Conservation (phyloP, 192 early-diverging fungal genomes). For the Coemansia aciculifera region DNA sequence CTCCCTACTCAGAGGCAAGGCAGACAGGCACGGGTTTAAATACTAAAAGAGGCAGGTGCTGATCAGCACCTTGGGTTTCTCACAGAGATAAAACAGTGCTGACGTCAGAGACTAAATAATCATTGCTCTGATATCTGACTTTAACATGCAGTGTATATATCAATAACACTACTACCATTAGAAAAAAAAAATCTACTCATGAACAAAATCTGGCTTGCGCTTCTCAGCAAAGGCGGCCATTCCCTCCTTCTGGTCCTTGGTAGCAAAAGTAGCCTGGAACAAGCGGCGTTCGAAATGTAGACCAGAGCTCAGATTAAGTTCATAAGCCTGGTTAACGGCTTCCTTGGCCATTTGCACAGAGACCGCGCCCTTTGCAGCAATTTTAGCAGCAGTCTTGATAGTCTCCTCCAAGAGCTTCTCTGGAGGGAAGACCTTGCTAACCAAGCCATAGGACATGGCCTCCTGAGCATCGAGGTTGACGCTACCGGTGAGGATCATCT, state of each 20-base stretch:
- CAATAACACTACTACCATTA: too few relatives aligned
- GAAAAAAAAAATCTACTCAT: constrained; percentile 64
- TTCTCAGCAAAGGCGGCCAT: constrained; percentile 95
- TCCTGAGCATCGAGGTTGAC: constrained; percentile 82
- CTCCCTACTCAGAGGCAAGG: too few relatives aligned
- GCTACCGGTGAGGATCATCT: constrained; percentile 86
- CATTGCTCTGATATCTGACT: too few relatives aligned
- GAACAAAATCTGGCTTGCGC: constrained; percentile 79
- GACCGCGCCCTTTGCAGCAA: constrained; percentile 83
- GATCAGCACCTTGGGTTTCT: too few relatives aligned
- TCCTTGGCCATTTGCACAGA: constrained; percentile 95
- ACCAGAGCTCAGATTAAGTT: constrained; percentile 81
- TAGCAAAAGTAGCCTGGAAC: constrained; percentile 91
- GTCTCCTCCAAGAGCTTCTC: constrained; percentile 85
- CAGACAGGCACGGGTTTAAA: too few relatives aligned
- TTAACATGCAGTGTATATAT: too few relatives aligned
- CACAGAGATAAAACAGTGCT: too few relatives aligned
- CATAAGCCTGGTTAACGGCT: constrained; percentile 92
- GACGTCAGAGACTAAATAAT: too few relatives aligned
- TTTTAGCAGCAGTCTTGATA: constrained; percentile 85
- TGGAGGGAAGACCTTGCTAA: constrained; percentile 86
- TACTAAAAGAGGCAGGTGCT: too few relatives aligned
- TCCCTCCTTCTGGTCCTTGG: constrained; percentile 94
- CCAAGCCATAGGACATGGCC: constrained; percentile 80
- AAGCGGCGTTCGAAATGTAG: constrained; percentile 89